phyloP scores from a whole-genome alignment of 2,329 filamentous ascomycete genomes.

The Diaporthe ampelina region DNA sequence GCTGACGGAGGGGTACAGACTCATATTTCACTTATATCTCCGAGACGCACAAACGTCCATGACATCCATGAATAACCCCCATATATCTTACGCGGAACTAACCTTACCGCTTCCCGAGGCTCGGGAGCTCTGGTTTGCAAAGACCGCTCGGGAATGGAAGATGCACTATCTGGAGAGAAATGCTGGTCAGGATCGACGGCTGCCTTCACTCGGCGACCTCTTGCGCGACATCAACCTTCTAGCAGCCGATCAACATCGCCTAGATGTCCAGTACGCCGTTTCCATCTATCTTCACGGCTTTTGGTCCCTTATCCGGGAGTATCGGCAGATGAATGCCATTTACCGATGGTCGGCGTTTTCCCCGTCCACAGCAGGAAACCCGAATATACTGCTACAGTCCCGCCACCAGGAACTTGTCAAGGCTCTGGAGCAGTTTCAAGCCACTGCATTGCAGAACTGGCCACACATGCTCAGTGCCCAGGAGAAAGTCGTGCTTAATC shows the following conservation, averaged over 20 bases:
- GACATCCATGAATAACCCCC: slow-evolving; percentile 73
- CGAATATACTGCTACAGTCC: slow-evolving; percentile 60
- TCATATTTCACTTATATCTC: slow-evolving; percentile 75
- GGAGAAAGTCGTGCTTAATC: slow-evolving; percentile 63
- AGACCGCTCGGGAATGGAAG: slow-evolving; percentile 76
- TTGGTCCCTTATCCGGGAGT: slow-evolving; percentile 77
- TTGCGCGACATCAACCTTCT: slow-evolving; percentile 70
- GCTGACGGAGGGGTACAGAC: slow-evolving; percentile 51
- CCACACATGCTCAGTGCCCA: slow-evolving; percentile 59
- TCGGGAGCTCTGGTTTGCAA: slow-evolving; percentile 75
- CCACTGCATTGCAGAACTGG: slow-evolving; percentile 57
- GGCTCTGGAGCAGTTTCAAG: slow-evolving; percentile 64
- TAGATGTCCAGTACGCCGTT: slow-evolving; percentile 70
- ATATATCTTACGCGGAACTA: slow-evolving; percentile 78
- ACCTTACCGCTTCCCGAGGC: slow-evolving; percentile 75
- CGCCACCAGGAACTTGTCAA: slow-evolving; percentile 75
- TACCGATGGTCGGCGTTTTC: slow-evolving; percentile 63
- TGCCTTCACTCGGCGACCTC: slow-evolving; percentile 68
- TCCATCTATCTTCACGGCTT: slow-evolving; percentile 75
- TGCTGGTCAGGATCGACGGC: slow-evolving; percentile 55
- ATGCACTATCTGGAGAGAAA: slow-evolving; percentile 63
- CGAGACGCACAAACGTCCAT: slow-evolving; percentile 78
- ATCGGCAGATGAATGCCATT: slow-evolving; percentile 69
- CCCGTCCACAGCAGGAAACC: slow-evolving; percentile 54
- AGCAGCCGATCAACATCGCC: slow-evolving; percentile 59